A percentile compares a stretch with the other conserved stretches of the same genome.
phyloP scores from a whole-genome alignment of 163 green algal genomes.

The Trebouxia gelatinosa region DNA sequence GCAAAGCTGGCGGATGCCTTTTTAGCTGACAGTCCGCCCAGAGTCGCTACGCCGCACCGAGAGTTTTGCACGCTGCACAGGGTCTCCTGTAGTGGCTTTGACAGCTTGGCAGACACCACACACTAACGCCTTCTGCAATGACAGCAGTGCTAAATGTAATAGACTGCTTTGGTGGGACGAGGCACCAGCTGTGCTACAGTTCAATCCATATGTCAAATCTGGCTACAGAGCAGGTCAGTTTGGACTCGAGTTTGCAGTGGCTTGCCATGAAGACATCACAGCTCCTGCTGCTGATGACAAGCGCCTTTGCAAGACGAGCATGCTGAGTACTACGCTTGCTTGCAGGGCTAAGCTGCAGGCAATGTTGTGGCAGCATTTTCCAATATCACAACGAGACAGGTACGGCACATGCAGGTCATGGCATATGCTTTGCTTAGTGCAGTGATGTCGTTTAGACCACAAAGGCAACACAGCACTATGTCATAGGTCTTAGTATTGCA shows the following conservation, averaged over 20 bases:
- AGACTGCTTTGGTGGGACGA: conserved; percentile 45
- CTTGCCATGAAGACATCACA: conserved; percentile 11
- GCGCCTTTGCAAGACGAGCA: background rate
- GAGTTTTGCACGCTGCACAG: too few species aligned
- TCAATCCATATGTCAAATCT: conserved; percentile 45
- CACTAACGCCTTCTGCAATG: too few species aligned
- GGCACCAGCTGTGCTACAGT: conserved; percentile 42
- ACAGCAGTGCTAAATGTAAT: too few species aligned
- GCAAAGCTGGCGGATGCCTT: too few species aligned
- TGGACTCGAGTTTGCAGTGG: background rate
- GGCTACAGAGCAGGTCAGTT: conserved; percentile 49
- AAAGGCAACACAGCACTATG: too few species aligned
- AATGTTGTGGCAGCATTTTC: conserved; percentile 43
- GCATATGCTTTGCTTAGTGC: background rate
- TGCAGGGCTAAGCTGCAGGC: conserved; percentile 31
- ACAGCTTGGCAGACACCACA: too few species aligned
- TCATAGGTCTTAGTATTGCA: too few species aligned
- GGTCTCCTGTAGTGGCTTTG: too few species aligned
- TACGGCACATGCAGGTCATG: background rate
- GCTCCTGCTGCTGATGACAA: background rate
- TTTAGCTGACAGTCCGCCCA: too few species aligned
- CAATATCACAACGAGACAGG: conserved; percentile 53
- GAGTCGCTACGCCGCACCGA: too few species aligned
- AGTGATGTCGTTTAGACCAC: background rate
- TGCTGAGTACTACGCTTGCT: background rate